These are phyloP conservation scores for Cyclocybe cylindracea DNA, from an alignment of 768 basidiomycete genomes.

Conservation along the genomic window DNA sequence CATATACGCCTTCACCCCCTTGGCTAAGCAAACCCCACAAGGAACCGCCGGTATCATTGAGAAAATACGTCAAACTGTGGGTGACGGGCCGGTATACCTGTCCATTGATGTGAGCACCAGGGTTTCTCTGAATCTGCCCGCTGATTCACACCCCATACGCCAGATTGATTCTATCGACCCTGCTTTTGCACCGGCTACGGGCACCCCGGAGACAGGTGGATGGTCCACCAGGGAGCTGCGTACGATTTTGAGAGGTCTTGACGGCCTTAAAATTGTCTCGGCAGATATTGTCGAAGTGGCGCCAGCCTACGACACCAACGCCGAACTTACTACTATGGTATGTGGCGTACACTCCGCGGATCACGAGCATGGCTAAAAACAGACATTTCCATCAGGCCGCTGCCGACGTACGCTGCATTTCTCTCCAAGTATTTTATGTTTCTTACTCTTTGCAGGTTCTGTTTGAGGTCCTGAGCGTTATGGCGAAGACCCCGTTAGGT, in stretches of 20 bases:
- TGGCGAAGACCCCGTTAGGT: constrained; percentile 79
- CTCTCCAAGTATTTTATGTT: not conserved
- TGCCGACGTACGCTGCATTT: constrained; percentile 34
- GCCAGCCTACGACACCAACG: constrained; percentile 71
- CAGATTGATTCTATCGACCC: constrained; percentile 83
- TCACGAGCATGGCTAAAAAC: constrained; percentile 7
- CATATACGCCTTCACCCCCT: not conserved
- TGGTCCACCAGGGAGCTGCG: constrained; percentile 86
- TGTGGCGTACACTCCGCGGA: constrained; percentile 13
- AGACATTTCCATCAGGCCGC: constrained; percentile 31
- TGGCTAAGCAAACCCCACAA: constrained; percentile 19
- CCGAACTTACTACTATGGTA: constrained; percentile 34
- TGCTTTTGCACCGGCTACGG: constrained; percentile 80
- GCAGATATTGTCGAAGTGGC: constrained; percentile 87
- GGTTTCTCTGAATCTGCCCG: constrained; percentile 1
- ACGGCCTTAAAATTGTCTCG: constrained; percentile 75
- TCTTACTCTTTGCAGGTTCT: constrained; percentile 47
- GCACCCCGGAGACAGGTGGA: constrained; percentile 82
- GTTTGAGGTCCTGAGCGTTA: constrained; percentile 75
- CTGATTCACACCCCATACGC: constrained; percentile 1
- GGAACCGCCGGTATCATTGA: constrained; percentile 77
- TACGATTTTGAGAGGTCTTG: constrained; percentile 73
- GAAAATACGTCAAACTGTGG: constrained; percentile 79
- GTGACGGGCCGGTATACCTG: constrained; percentile 72
- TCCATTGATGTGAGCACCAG: constrained; percentile 63